Evolutionary conservation across 192 early-diverging fungal species (phyloP).

Genomic region (Gorgonomyces haynaldii): DNA sequence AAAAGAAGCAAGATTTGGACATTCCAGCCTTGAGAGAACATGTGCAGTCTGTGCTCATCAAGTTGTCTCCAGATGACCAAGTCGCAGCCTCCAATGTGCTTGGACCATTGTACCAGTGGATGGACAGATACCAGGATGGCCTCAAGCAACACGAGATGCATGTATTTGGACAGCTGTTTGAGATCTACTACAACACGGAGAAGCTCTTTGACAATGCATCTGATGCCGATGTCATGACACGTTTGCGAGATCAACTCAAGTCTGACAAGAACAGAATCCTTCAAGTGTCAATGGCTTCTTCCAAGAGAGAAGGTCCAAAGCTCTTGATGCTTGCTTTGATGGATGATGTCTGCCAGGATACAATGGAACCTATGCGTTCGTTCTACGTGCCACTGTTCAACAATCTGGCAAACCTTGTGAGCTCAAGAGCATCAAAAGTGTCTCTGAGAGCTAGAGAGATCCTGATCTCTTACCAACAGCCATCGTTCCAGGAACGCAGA

Average conservation of each 20-base stretch:
- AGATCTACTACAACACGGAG: slow-evolving; percentile 79
- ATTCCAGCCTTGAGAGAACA: slow-evolving; percentile 1
- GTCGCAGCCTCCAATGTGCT: slow-evolving; percentile 49
- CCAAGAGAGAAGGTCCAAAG: slow-evolving; percentile 62
- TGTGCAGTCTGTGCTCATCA: slow-evolving; percentile 17
- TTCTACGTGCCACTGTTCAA: slow-evolving; percentile 66
- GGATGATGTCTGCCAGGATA: slow-evolving; percentile 63
- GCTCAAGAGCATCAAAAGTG: slow-evolving; percentile 71
- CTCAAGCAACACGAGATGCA: slow-evolving; percentile 62
- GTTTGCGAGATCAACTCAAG: slow-evolving; percentile 78
- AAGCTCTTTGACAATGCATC: slow-evolving; percentile 59
- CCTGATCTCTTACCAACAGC: slow-evolving; percentile 84
- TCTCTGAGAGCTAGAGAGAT: slow-evolving; percentile 91
- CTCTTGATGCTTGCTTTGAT: slow-evolving; percentile 62
- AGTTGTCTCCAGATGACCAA: slow-evolving; percentile 49
- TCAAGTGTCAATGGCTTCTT: slow-evolving; percentile 64
- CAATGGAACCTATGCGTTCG: slow-evolving; percentile 51
- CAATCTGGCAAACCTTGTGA: slow-evolving; percentile 63
- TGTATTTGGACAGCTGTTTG: slow-evolving; percentile 62
- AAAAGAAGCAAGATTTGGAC: slow-evolving; percentile 9
- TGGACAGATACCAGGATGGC: slow-evolving; percentile 61
- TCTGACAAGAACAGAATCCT: slow-evolving; percentile 61
- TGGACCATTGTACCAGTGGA: slow-evolving; percentile 52
- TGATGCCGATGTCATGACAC: slow-evolving; percentile 76
- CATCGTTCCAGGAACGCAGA: slow-evolving; percentile 80